Percentiles rank a stretch among this genome's conserved stretches.
phyloP scores from a whole-genome alignment of 257 asterid species.

The Nicotiana noctiflora region DNA sequence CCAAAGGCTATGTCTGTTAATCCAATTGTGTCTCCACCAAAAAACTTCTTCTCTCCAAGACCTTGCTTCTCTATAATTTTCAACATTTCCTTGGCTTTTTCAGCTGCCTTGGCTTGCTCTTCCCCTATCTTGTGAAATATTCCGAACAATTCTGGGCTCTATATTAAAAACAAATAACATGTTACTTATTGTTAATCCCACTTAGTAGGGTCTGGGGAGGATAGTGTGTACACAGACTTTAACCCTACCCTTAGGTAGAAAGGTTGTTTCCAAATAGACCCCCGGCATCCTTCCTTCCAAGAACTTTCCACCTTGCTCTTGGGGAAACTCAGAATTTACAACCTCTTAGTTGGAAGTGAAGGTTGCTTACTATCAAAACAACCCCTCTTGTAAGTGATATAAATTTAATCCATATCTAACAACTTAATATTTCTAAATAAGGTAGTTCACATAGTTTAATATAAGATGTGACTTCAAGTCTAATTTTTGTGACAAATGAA shows the following conservation, averaged over 20 bases:
- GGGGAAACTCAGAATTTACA: too few relatives aligned
- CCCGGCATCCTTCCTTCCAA: too few relatives aligned
- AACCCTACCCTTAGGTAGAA: too few relatives aligned
- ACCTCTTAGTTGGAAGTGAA: too few relatives aligned
- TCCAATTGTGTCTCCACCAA: constrained; percentile 15
- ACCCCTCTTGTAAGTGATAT: too few relatives aligned
- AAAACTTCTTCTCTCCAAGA: constrained; percentile 25
- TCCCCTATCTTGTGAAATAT: constrained; percentile 12
- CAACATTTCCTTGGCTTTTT: constrained; percentile 11
- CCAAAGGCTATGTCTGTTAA: constrained; percentile 18
- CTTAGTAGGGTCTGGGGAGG: too few relatives aligned
- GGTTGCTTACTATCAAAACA: too few relatives aligned
- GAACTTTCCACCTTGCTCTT: too few relatives aligned
- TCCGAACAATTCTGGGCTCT: not conserved
- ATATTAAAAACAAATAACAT: not conserved
- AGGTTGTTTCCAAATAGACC: too few relatives aligned
- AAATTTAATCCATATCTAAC: not conserved
- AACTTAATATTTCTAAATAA: not conserved
- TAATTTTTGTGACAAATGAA: not conserved
- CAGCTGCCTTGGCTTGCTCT: constrained; percentile 14
- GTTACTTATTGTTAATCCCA: too few relatives aligned
- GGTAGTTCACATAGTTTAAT: not conserved
- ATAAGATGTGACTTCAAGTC: not conserved
- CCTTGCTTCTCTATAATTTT: constrained; percentile 18
- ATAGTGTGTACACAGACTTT: too few relatives aligned